Conservation (phyloP, 2,329 filamentous ascomycete genomes). For the Phialophora macrospora region DNA sequence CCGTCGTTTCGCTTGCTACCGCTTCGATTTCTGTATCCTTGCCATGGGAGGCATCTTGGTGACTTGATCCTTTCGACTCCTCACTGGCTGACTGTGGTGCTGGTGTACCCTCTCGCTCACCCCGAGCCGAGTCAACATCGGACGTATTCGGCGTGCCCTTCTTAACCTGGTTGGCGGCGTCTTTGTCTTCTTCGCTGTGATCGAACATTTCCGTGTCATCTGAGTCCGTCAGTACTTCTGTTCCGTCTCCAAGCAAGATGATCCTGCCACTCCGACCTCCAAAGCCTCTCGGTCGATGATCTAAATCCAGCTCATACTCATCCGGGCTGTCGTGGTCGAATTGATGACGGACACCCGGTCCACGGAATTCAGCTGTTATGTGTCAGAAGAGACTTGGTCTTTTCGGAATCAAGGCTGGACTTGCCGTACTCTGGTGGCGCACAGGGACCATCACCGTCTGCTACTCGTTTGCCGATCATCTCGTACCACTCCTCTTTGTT, state of each 20-base stretch:
- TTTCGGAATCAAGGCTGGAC: constrained; percentile 57
- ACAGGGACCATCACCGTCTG: constrained; percentile 95
- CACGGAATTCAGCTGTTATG: constrained; percentile 76
- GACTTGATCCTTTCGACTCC: constrained; percentile 24
- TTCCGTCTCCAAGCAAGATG: constrained; percentile 94
- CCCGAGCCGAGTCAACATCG: constrained; percentile 44
- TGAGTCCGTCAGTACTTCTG: constrained; percentile 85
- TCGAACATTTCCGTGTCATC: constrained; percentile 95
- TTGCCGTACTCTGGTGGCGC: constrained; percentile 99
- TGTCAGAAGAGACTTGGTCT: constrained; percentile 50
- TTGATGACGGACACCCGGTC: constrained; percentile 79
- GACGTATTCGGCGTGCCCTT: constrained; percentile 58
- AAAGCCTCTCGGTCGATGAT: constrained; percentile 65
- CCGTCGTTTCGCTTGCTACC: constrained; percentile 25
- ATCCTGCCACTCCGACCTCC: constrained; percentile 79
- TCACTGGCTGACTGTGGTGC: constrained; percentile 48
- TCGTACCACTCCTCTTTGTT: constrained; percentile 99
- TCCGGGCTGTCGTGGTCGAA: constrained; percentile 73
- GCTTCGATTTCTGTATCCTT: constrained; percentile 29
- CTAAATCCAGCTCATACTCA: constrained; percentile 58
- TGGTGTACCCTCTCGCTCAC: constrained; percentile 58
- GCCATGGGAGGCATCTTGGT: constrained; percentile 28
- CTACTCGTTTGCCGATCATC: constrained; percentile 88
- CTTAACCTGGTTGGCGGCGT: constrained; percentile 80
- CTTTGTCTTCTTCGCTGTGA: constrained; percentile 82